A percentile compares a stretch with the other conserved stretches of the same genome.
Evolutionary conservation across 2,329 filamentous ascomycete species (phyloP).

Genomic region (Myriosclerotinia curreyana): DNA sequence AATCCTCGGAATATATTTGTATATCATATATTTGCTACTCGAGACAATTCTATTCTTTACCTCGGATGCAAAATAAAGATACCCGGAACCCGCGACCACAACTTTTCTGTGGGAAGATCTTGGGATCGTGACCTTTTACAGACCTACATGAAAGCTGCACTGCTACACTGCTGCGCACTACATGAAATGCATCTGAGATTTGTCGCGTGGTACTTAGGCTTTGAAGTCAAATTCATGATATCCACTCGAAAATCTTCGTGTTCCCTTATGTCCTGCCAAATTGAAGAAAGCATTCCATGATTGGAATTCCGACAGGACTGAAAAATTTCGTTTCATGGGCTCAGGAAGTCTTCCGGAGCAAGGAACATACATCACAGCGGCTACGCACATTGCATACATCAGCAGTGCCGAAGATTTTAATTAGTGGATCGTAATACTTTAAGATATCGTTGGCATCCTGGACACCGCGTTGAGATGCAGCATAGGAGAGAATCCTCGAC

Average conservation of each 20-base stretch:
- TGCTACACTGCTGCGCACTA: conserved; percentile 1
- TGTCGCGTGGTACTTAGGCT: conserved; percentile 22
- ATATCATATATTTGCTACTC: background rate
- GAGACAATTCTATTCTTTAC: background rate
- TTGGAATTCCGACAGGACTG: background rate
- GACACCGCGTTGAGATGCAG: background rate
- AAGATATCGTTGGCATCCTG: background rate
- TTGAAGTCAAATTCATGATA: conserved; percentile 9
- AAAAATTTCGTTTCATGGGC: conserved; percentile 11
- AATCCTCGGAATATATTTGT: conserved; percentile 4
- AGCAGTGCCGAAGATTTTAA: conserved; percentile 7
- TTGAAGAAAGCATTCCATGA: background rate
- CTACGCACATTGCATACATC: conserved; percentile 13
- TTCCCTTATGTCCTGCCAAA: background rate
- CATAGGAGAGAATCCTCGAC: background rate
- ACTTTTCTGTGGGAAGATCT: conserved; percentile 2
- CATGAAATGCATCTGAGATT: conserved; percentile 14
- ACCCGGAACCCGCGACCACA: conserved; percentile 7
- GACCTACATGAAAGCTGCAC: conserved; percentile 4
- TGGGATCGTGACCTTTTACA: conserved; percentile 8
- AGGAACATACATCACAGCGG: conserved; percentile 8
- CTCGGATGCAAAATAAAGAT: background rate
- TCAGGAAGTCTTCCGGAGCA: conserved; percentile 21
- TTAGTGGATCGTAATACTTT: background rate
- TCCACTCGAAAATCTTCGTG: conserved; percentile 15